phyloP scores from a whole-genome alignment of 2,329 filamentous ascomycete species.

The Alternaria sp. region DNA sequence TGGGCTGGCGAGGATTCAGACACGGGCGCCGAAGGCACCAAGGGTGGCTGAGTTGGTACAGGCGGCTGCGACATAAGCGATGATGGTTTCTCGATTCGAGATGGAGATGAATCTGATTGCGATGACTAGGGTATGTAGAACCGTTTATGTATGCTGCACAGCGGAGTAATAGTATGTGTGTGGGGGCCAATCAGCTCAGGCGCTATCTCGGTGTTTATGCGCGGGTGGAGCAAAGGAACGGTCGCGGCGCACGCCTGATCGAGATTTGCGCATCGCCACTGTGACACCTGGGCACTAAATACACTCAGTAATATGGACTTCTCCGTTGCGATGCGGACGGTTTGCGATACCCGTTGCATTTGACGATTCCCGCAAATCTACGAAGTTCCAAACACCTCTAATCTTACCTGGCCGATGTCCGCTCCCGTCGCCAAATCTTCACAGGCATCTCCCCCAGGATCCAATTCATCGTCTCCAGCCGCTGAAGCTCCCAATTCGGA shows the following conservation, averaged over 20 bases:
- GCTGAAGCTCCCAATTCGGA: constrained; percentile 43
- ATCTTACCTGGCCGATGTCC: constrained; percentile 12
- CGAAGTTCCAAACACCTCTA: constrained; percentile 2
- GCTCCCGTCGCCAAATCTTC: constrained; percentile 45
- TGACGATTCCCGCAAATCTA: not conserved
- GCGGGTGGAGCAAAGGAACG: not conserved
- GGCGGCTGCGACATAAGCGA: constrained; percentile 29
- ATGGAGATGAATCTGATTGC: not conserved
- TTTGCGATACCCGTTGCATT: not conserved
- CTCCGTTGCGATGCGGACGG: not conserved
- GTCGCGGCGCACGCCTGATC: not conserved
- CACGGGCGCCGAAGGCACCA: constrained; percentile 19
- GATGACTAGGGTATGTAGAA: not conserved
- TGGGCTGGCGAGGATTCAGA: constrained; percentile 14
- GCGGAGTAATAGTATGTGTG: not conserved
- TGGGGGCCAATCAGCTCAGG: constrained; percentile 12
- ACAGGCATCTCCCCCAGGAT: constrained; percentile 48
- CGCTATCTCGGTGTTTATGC: not conserved
- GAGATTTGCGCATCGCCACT: not conserved
- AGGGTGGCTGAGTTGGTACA: constrained; percentile 16
- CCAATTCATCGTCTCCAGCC: constrained; percentile 49
- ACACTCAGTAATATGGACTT: not conserved
- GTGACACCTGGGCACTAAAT: not conserved
- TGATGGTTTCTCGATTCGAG: not conserved
- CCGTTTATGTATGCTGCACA: not conserved